Evolutionary conservation across 148 eudicot species (phyloP).

Genomic region (Silene latifolia): DNA sequence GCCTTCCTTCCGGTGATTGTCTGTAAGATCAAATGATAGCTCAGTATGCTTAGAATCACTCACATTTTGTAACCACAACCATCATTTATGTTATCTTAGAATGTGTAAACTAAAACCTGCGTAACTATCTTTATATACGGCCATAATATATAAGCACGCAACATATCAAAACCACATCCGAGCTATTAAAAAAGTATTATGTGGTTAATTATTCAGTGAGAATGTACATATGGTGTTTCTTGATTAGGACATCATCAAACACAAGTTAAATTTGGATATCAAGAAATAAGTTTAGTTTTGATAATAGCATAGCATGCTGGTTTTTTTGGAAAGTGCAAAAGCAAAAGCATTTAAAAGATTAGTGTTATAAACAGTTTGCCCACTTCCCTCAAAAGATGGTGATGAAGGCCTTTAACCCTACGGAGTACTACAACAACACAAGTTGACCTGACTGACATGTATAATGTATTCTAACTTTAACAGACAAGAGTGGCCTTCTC

Average conservation of each 20-base stretch:
- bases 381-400: slow-evolving; percentile 31
- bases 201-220: not conserved
- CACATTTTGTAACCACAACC: not conserved
- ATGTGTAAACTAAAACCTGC: not conserved
- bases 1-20: slow-evolving; percentile 6
- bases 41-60: not conserved
- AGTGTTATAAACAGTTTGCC: not conserved
- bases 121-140: not conserved
- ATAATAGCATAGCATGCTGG: slow-evolving; percentile 16
- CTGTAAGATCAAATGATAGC: slow-evolving; percentile 10
- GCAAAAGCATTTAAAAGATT: slow-evolving; percentile 16
- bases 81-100: no score
- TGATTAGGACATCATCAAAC: not conserved
- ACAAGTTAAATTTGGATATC: not conserved
- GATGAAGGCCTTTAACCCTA: slow-evolving; percentile 1
- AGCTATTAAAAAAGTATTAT: not conserved
- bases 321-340: slow-evolving; percentile 28
- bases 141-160: not conserved
- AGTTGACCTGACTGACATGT: not conserved
- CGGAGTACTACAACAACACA: not conserved
- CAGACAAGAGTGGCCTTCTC: slow-evolving; percentile 9
- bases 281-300: slow-evolving; percentile 9
- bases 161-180: not conserved
- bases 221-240: not conserved
- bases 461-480: slow-evolving; percentile 8